Percentiles rank a stretch among this genome's conserved stretches.
Evolutionary conservation across 768 basidiomycete species (phyloP).

Genomic region (Punctularia strigosozonata): DNA sequence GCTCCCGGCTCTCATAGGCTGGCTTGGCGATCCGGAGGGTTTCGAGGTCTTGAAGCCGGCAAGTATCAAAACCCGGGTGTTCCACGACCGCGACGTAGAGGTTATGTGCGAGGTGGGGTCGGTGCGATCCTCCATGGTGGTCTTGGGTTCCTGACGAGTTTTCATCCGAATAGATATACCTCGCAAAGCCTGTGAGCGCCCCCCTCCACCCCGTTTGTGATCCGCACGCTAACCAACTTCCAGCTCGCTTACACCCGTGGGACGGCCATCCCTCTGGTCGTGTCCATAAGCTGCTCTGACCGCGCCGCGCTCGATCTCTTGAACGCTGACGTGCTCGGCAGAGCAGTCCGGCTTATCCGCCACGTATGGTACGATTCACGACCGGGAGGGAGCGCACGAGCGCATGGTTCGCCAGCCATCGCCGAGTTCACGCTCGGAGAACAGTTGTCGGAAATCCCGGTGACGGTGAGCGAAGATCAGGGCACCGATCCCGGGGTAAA

Average conservation of each 20-base stretch:
- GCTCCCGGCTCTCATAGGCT: too few species aligned
- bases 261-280: neutral
- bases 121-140: too few species aligned
- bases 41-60: too few species aligned
- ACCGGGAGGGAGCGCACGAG: too few species aligned
- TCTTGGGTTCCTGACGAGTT: too few species aligned
- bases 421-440: neutral
- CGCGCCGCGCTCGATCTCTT: neutral
- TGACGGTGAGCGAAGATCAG: neutral
- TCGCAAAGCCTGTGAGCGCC: neutral
- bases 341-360: neutral
- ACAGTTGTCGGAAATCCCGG: neutral
- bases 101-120: too few species aligned
- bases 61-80: too few species aligned
- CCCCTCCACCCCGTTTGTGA: neutral
- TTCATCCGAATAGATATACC: too few species aligned
- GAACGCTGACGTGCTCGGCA: neutral
- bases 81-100: too few species aligned
- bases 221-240: neutral
- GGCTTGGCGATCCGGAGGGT: too few species aligned
- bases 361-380: neutral
- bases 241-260: neutral
- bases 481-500: too few species aligned
- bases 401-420: too few species aligned
- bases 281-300: neutral